These are phyloP conservation scores for Cryptococcus sp. DNA, from an alignment of 1,284 basidiomycete genomes.

Conservation along the genomic window DNA sequence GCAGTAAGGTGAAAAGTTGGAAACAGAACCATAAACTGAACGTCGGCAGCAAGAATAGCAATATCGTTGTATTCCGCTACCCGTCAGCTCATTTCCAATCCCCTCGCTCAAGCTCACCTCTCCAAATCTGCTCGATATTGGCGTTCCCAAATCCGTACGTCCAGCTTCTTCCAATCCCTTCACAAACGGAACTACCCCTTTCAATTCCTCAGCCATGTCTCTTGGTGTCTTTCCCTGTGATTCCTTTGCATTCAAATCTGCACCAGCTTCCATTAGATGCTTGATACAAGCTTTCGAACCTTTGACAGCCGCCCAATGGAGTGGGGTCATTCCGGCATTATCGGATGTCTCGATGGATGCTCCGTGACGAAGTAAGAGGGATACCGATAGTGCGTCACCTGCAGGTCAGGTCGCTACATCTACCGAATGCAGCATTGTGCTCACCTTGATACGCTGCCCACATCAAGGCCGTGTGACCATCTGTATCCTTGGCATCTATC, in stretches of 20 bases:
- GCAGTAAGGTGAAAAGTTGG: constrained; percentile 70
- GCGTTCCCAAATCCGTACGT: constrained; percentile 53
- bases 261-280: constrained; percentile 76
- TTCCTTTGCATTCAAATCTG: constrained; percentile 75
- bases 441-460: constrained; percentile 92
- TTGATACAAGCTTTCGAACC: constrained; percentile 83
- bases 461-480: constrained; percentile 94
- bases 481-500: constrained; percentile 80
- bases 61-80: constrained; percentile 71
- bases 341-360: constrained; percentile 73
- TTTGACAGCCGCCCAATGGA: constrained; percentile 99
- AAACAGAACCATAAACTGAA: constrained; percentile 78
- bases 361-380: constrained; percentile 82
- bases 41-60: constrained; percentile 76
- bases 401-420: constrained; percentile 1
- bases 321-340: constrained; percentile 75
- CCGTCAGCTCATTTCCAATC: neutral
- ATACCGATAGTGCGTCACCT: constrained; percentile 91
- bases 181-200: constrained; percentile 80
- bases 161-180: constrained; percentile 79
- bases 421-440: neutral
- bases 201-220: constrained; percentile 93
- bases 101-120: constrained; percentile 55
- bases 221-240: constrained; percentile 79
- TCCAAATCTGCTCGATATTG: constrained; percentile 67